A percentile compares a stretch with the other conserved stretches of the same genome.
Conservation (phyloP, 495 filamentous ascomycete species). For the Tuber calosporum region DNA sequence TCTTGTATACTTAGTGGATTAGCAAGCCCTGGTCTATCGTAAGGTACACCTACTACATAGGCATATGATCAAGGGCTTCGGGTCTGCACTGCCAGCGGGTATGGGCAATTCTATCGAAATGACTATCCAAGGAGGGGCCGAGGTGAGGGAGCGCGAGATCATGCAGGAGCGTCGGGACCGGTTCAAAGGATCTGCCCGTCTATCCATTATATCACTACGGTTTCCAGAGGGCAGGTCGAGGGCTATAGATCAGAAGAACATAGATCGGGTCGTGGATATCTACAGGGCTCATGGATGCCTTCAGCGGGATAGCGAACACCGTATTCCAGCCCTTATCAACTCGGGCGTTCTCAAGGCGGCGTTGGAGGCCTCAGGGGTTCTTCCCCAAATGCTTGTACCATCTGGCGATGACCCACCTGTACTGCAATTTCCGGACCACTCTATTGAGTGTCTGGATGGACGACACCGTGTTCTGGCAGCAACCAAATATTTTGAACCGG, state of each 20-base stretch:
- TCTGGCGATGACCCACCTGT: not conserved
- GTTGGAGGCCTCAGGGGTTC: not conserved
- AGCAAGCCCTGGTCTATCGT: no score
- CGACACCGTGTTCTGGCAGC: conserved; percentile 19
- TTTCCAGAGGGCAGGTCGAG: not conserved
- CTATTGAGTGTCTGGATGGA: conserved; percentile 17
- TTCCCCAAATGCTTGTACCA: not conserved
- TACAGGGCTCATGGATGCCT: conserved; percentile 10
- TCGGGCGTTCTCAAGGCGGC: not conserved
- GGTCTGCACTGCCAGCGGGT: no score
- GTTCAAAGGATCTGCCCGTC: not conserved
- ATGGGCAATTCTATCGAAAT: not conserved
- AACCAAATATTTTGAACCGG: not conserved
- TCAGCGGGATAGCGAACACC: conserved; percentile 9
- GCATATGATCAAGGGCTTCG: not conserved
- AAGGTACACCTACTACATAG: no score
- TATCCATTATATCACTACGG: not conserved
- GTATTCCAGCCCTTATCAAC: conserved; percentile 18
- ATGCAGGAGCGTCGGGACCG: not conserved
- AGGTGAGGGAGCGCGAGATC: not conserved
- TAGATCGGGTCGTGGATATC: conserved; percentile 16
- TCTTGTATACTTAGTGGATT: not conserved
- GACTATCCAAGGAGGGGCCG: not conserved
- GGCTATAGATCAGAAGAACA: conserved; percentile 22
- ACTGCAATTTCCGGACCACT: conserved; percentile 6